Evolutionary conservation across 2,329 filamentous ascomycete species (phyloP).

Genomic region (Emericellopsis atlantica): DNA sequence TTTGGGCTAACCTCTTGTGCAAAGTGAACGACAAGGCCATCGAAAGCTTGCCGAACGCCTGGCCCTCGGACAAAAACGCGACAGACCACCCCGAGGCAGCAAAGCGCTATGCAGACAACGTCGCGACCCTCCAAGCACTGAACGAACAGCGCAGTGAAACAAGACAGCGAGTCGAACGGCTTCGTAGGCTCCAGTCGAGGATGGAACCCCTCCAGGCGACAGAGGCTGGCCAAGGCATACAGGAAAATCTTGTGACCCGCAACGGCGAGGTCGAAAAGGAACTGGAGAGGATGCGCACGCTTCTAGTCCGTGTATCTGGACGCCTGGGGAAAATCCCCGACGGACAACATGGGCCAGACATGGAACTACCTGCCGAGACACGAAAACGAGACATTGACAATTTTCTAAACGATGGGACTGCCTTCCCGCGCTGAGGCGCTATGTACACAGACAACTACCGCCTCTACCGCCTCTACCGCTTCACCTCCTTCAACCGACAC

Average conservation of each 20-base stretch:
- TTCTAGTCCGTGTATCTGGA: conserved; percentile 47
- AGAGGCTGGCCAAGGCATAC: conserved; percentile 27
- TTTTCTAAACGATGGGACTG: conserved; percentile 19
- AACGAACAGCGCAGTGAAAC: conserved; percentile 21
- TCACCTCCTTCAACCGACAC: conserved; percentile 9
- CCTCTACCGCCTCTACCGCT: not conserved
- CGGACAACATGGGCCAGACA: conserved; percentile 9
- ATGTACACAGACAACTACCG: too few relatives aligned
- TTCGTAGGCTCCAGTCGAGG: conserved; percentile 33
- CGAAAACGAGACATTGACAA: conserved; percentile 28
- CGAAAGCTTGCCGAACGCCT: conserved; percentile 30
- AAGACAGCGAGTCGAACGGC: conserved; percentile 28
- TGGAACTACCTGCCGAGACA: conserved; percentile 22
- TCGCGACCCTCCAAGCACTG: conserved; percentile 35
- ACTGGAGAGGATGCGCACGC: conserved; percentile 51
- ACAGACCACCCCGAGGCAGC: conserved; percentile 30
- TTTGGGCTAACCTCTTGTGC: not conserved
- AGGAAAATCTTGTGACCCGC: conserved; percentile 54
- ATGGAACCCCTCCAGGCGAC: conserved; percentile 27
- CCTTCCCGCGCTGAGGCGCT: conserved; percentile 2
- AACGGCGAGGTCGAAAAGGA: conserved; percentile 52
- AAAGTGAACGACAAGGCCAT: conserved; percentile 30
- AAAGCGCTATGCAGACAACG: conserved; percentile 36
- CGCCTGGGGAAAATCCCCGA: conserved; percentile 29
- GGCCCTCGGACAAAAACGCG: conserved; percentile 26